A percentile compares a stretch with the other conserved stretches of the same genome.
Conservation (phyloP, 129 eudicot genomes). For the Artemisia argyi region DNA sequence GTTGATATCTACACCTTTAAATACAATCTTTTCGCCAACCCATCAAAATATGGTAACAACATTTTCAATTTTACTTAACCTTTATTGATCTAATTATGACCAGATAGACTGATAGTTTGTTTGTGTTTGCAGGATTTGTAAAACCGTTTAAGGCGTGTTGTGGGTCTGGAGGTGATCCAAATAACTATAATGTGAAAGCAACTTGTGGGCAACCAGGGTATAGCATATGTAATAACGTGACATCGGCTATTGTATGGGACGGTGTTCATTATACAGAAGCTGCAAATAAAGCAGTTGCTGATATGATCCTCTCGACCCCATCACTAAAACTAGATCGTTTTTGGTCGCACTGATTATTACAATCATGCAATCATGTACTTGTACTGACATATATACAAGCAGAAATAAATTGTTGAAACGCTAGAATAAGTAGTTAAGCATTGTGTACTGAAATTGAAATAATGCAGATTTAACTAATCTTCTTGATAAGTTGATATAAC, state of each 20-base stretch:
- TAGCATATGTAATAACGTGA: constrained; percentile 38
- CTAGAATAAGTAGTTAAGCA: not conserved
- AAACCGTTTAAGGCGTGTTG: constrained; percentile 44
- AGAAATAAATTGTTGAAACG: constrained; percentile 6
- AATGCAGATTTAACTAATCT: constrained; percentile 2
- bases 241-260: constrained; percentile 50
- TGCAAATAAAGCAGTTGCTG: constrained; percentile 40
- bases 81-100: not conserved
- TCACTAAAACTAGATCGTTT: constrained; percentile 34
- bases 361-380: not conserved
- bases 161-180: constrained; percentile 45
- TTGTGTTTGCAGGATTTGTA: constrained; percentile 28
- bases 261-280: constrained; percentile 60
- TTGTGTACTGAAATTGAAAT: not conserved
- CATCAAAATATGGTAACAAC: constrained; percentile 38
- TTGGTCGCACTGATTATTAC: constrained; percentile 21
- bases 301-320: constrained; percentile 31
- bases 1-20: constrained; percentile 45
- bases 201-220: constrained; percentile 55
- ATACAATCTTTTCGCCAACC: constrained; percentile 42
- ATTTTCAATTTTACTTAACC: not conserved
- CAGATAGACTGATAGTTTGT: not conserved
- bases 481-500: not conserved
- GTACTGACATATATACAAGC: not conserved
- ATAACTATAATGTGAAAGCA: constrained; percentile 45